Evolutionary conservation across 2,329 filamentous ascomycete species (phyloP).

Genomic region (Diaporthe ilicicola): DNA sequence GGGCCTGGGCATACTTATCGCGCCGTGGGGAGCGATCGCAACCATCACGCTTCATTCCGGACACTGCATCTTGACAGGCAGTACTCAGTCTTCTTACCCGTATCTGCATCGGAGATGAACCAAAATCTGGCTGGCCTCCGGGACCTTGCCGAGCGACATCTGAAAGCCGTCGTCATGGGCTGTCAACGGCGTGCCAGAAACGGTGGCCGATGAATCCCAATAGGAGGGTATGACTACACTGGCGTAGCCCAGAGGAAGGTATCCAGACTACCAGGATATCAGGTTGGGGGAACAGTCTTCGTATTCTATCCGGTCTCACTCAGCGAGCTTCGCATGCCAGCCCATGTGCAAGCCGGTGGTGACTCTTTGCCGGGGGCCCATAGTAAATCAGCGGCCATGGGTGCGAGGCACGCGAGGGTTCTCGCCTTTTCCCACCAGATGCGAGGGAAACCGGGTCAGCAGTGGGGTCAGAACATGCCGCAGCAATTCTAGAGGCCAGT

Average conservation of each 20-base stretch:
- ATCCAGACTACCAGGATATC: too few relatives aligned
- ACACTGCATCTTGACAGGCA: not conserved
- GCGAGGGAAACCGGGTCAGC: slow-evolving; percentile 11
- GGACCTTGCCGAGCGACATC: slow-evolving; percentile 14
- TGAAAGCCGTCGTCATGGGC: not conserved
- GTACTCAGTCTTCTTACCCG: not conserved
- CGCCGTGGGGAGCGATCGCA: not conserved
- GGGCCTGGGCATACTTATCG: not conserved
- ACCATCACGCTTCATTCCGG: not conserved
- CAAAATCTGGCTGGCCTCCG: not conserved
- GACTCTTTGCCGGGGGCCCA: not conserved
- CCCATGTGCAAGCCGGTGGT: too few relatives aligned
- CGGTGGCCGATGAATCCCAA: not conserved
- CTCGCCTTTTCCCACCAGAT: not conserved
- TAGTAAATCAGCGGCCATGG: not conserved
- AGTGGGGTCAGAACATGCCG: not conserved
- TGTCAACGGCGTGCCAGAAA: slow-evolving; percentile 11
- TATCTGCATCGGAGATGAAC: slow-evolving; percentile 7
- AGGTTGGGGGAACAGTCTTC: too few relatives aligned
- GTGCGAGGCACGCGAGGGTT: not conserved
- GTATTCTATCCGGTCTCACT: too few relatives aligned
- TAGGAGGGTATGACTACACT: not conserved
- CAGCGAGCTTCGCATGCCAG: too few relatives aligned
- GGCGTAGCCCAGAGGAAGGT: not conserved
- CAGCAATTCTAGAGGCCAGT: slow-evolving; percentile 10